Percentiles rank a stretch among this genome's conserved stretches.
phyloP scores from a whole-genome alignment of 2,329 filamentous ascomycete genomes.

The Aspergillus chevalieri region DNA sequence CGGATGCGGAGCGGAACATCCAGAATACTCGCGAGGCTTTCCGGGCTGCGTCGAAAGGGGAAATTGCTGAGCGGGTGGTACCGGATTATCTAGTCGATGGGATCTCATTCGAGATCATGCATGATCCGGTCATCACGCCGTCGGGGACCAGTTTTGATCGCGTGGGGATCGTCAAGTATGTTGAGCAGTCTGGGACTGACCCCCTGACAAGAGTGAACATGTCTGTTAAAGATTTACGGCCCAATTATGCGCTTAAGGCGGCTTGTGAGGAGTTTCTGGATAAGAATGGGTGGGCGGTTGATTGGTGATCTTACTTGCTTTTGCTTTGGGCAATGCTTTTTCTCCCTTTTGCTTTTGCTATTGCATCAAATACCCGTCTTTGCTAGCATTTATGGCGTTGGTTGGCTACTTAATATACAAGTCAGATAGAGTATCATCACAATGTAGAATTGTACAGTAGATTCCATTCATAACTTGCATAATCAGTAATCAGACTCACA shows the following conservation, averaged over 20 bases:
- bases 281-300: conserved; percentile 85
- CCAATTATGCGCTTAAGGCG: conserved; percentile 73
- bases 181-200: conserved; percentile 68
- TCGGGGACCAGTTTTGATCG: conserved; percentile 89
- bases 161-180: conserved; percentile 75
- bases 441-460: too few relatives aligned
- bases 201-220: conserved; percentile 78
- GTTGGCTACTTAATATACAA: too few relatives aligned
- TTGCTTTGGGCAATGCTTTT: not conserved
- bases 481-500: too few relatives aligned
- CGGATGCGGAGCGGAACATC: conserved; percentile 44
- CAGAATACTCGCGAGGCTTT: conserved; percentile 42
- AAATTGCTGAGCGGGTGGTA: conserved; percentile 41
- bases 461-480: too few relatives aligned
- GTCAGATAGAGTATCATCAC: too few relatives aligned
- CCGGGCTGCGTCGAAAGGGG: conserved; percentile 34
- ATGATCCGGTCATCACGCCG: conserved; percentile 52
- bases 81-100: conserved; percentile 45
- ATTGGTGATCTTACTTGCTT: conserved; percentile 58
- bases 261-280: conserved; percentile 81
- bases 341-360: conserved; percentile 1
- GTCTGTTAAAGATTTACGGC: conserved; percentile 61
- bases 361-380: not conserved
- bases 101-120: conserved; percentile 48
- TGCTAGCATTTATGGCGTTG: not conserved